A percentile compares a stretch with the other conserved stretches of the same genome.
These are phyloP conservation scores for Skeletonema tropicum DNA, from an alignment of 108 stramenopile species.

Conservation along the genomic window DNA sequence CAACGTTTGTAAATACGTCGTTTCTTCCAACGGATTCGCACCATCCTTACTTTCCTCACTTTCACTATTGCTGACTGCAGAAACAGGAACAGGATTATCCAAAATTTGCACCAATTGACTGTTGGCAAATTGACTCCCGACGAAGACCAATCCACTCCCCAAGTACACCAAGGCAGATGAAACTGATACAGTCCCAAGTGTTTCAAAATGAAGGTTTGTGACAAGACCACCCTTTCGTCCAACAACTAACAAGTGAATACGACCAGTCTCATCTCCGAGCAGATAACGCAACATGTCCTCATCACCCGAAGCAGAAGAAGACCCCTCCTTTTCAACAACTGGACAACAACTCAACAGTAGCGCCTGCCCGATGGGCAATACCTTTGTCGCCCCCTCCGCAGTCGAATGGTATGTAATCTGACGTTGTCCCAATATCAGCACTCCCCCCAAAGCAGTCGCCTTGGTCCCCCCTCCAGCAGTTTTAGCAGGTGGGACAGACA, in stretches of 20 bases:
- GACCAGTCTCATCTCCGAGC: conserved; percentile 88
- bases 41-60: neutral
- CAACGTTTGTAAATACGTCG: conserved; percentile 76
- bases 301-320: conserved; percentile 12
- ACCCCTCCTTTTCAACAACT: conserved; percentile 30
- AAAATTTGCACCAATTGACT: conserved; percentile 90
- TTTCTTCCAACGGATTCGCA: conserved; percentile 32
- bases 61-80: conserved; percentile 1
- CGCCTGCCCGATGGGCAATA: conserved; percentile 58
- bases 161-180: conserved; percentile 79
- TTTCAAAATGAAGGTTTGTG: conserved; percentile 71
- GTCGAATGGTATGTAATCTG: conserved; percentile 73
- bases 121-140: conserved; percentile 90
- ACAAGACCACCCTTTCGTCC: conserved; percentile 55
- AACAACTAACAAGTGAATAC: conserved; percentile 81
- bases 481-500: conserved; percentile 70
- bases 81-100: conserved; percentile 69
- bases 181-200: conserved; percentile 73
- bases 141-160: conserved; percentile 90
- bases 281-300: conserved; percentile 71
- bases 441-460: conserved; percentile 53
- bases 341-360: conserved; percentile 48
- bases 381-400: conserved; percentile 51
- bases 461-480: conserved; percentile 37
- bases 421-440: conserved; percentile 79